These are phyloP conservation scores for Zasmidium citrigriseum DNA, from an alignment of 2,329 filamentous ascomycete genomes.

Conservation along the genomic window DNA sequence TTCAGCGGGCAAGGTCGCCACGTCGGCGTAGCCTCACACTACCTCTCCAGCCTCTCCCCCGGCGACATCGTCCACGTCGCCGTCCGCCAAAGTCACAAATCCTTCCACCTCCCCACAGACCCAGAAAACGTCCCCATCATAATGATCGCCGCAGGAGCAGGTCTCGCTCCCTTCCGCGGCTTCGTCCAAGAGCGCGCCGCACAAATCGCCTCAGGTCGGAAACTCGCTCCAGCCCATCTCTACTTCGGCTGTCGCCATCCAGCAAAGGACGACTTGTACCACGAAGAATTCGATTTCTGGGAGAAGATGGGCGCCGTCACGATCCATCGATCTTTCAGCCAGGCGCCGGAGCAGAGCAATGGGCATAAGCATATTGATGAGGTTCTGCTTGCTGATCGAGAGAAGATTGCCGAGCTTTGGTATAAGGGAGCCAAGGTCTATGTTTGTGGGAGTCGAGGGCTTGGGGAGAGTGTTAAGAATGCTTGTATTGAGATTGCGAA, in stretches of 20 bases:
- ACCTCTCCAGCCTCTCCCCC: conserved; percentile 41
- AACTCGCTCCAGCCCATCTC: conserved; percentile 61
- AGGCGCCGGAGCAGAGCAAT: conserved; percentile 41
- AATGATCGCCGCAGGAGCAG: conserved; percentile 64
- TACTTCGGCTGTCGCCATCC: conserved; percentile 65
- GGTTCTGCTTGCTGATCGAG: conserved; percentile 49
- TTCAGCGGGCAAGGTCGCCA: conserved; percentile 34
- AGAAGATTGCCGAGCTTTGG: conserved; percentile 49
- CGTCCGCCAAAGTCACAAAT: conserved; percentile 42
- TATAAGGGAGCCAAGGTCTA: conserved; percentile 58
- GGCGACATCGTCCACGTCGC: conserved; percentile 47
- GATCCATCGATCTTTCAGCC: conserved; percentile 63
- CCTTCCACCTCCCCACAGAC: conserved; percentile 48
- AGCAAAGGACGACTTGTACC: conserved; percentile 62
- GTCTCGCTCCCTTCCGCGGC: conserved; percentile 95
- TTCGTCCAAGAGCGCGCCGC: conserved; percentile 84
- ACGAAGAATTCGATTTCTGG: conserved; percentile 62
- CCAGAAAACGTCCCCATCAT: conserved; percentile 43
- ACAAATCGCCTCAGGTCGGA: conserved; percentile 50
- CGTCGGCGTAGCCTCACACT: conserved; percentile 47
- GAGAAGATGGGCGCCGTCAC: conserved; percentile 61
- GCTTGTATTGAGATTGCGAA: conserved; percentile 42
- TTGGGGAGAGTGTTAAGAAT: conserved; percentile 49
- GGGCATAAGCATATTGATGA: conserved; percentile 59
- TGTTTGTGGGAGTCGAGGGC: conserved; percentile 61